Evolutionary conservation across 2,329 filamentous ascomycete species (phyloP).

Genomic region (Ceratocystis harringtonii): DNA sequence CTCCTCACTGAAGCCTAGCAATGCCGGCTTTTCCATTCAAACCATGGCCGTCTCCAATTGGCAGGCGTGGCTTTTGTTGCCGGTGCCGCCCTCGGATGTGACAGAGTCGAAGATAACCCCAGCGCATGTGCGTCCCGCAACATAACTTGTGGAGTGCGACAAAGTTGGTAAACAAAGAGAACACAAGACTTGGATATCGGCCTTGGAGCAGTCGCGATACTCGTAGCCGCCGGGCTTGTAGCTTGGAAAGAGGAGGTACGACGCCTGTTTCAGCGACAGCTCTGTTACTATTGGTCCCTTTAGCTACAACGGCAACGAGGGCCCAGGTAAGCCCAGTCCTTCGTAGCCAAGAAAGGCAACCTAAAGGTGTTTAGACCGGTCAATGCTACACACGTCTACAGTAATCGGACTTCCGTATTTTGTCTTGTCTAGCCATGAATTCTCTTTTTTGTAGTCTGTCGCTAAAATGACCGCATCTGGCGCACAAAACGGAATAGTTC

Average conservation of each 20-base stretch:
- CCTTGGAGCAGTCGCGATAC: constrained; percentile 27
- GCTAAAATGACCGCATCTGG: constrained; percentile 33
- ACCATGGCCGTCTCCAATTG: constrained; percentile 35
- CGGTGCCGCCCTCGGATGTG: constrained; percentile 29
- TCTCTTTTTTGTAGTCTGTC: constrained; percentile 32
- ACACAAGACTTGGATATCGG: constrained; percentile 20
- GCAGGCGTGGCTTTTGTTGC: constrained; percentile 36
- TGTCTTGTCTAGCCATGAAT: constrained; percentile 26
- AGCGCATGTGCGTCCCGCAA: constrained; percentile 27
- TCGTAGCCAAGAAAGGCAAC: constrained; percentile 35
- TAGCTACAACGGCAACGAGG: too few relatives aligned
- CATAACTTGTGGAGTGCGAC: constrained; percentile 27
- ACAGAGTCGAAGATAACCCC: constrained; percentile 25
- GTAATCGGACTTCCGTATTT: constrained; percentile 32
- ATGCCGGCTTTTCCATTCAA: constrained; percentile 36
- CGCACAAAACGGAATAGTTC: constrained; percentile 17
- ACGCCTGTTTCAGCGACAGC: constrained; percentile 23
- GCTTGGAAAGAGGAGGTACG: constrained; percentile 34
- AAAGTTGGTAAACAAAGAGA: constrained; percentile 18
- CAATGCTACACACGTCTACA: constrained; percentile 38
- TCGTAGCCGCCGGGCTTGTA: constrained; percentile 37
- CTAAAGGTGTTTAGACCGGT: constrained; percentile 27
- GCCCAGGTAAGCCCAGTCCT: constrained; percentile 29
- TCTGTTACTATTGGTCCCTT: background rate
- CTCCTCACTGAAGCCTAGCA: constrained; percentile 27